Percentiles rank a stretch among this genome's conserved stretches.
These are phyloP conservation scores for Aspergillus biplanus DNA, from an alignment of 495 filamentous ascomycete species.

Conservation along the genomic window DNA sequence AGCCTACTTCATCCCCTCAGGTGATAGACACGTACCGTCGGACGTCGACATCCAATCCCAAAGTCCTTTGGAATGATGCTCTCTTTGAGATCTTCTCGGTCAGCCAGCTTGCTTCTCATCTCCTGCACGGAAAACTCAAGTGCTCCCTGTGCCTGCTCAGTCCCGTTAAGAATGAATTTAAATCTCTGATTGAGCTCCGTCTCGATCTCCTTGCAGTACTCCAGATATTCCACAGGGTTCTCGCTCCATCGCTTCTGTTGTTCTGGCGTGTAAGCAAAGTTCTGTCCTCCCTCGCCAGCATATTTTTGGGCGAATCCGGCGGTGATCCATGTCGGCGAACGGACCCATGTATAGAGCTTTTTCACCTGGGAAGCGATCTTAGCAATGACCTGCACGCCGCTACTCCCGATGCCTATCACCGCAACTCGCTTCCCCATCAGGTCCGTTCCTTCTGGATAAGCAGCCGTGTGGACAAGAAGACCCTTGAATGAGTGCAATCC, in stretches of 20 bases:
- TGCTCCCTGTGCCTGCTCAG: conserved; percentile 9
- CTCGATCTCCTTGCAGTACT: conserved; percentile 41
- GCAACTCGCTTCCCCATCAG: conserved; percentile 48
- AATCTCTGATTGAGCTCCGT: conserved; percentile 37
- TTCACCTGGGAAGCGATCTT: not conserved
- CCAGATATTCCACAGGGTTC: conserved; percentile 14
- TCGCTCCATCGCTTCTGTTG: not conserved
- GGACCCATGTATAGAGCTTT: conserved; percentile 18
- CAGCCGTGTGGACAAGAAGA: conserved; percentile 30
- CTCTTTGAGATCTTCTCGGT: conserved; percentile 42
- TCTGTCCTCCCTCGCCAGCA: conserved; percentile 20
- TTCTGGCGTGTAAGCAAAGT: conserved; percentile 17
- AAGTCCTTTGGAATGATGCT: conserved; percentile 37
- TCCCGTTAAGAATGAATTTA: conserved; percentile 10
- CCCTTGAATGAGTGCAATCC: conserved; percentile 23
- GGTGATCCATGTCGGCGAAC: conserved; percentile 23
- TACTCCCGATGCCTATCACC: conserved; percentile 51
- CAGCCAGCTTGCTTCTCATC: too few species aligned
- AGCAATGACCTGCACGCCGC: conserved; percentile 43
- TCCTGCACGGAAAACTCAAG: too few species aligned
- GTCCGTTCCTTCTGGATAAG: conserved; percentile 26
- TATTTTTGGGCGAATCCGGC: conserved; percentile 20
- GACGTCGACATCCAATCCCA: conserved; percentile 5
- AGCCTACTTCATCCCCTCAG: conserved; percentile 40
- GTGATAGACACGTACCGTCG: conserved; percentile 47